Conservation (phyloP, 2,329 filamentous ascomycete genomes). For the Stenocarpella maydis region DNA sequence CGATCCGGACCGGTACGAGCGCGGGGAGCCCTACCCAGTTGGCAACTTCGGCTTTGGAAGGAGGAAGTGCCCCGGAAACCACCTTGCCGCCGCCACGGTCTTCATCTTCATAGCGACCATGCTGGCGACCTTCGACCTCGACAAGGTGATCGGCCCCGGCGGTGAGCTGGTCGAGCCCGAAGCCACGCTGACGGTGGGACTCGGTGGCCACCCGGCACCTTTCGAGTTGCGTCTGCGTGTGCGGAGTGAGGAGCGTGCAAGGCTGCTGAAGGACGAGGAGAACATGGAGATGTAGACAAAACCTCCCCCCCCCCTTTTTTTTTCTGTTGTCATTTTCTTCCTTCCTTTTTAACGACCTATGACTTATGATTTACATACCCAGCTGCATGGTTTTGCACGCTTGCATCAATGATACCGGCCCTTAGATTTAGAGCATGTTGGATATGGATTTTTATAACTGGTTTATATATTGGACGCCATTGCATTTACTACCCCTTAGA, state of each 20-base stretch:
- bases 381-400: conserved; percentile 1
- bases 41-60: conserved; percentile 63
- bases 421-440: conserved; percentile 22
- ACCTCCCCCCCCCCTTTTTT: background rate
- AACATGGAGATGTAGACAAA: background rate
- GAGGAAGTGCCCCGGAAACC: conserved; percentile 48
- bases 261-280: conserved; percentile 15
- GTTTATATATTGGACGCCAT: background rate
- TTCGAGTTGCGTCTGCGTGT: conserved; percentile 36
- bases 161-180: conserved; percentile 37
- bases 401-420: conserved; percentile 23
- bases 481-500: background rate
- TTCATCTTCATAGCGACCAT: conserved; percentile 51
- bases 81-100: conserved; percentile 41
- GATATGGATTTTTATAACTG: background rate
- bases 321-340: no score
- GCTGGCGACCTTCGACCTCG: conserved; percentile 34
- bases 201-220: conserved; percentile 38
- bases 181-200: conserved; percentile 37
- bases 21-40: conserved; percentile 54
- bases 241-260: conserved; percentile 27
- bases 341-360: background rate
- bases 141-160: conserved; percentile 36
- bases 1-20: conserved; percentile 56
- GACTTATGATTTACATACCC: conserved; percentile 27